These are phyloP conservation scores for Acrodontium crateriforme DNA, from an alignment of 2,329 filamentous ascomycete genomes.

Conservation along the genomic window DNA sequence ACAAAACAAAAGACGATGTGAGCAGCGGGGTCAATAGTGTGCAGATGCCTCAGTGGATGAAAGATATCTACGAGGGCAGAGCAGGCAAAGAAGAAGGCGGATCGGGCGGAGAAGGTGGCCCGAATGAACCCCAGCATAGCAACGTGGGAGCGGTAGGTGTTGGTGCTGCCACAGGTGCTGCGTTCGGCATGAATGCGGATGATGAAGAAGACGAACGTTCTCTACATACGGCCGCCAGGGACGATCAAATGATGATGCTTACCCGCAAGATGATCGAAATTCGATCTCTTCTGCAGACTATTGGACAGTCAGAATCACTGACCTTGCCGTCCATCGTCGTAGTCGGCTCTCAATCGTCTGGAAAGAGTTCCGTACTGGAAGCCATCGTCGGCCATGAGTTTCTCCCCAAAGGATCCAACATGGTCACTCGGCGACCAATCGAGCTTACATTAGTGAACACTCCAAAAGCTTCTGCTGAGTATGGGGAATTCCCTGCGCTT, in stretches of 20 bases:
- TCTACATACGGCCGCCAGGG: constrained; percentile 55
- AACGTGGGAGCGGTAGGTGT: constrained; percentile 40
- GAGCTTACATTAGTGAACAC: constrained; percentile 95
- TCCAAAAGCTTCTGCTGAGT: constrained; percentile 71
- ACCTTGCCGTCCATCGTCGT: constrained; percentile 96
- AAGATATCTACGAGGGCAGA: constrained; percentile 40
- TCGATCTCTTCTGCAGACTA: constrained; percentile 73
- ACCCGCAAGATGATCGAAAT: constrained; percentile 99
- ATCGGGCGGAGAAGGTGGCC: constrained; percentile 18
- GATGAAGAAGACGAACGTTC: constrained; percentile 48
- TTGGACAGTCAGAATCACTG: constrained; percentile 80
- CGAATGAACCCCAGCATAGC: constrained; percentile 26
- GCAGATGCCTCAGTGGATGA: constrained; percentile 61
- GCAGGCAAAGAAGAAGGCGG: constrained; percentile 17
- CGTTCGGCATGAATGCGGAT: constrained; percentile 63
- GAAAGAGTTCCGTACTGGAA: constrained; percentile 93
- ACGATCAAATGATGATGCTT: constrained; percentile 98
- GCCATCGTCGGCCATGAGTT: constrained; percentile 97
- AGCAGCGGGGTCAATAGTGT: constrained; percentile 13
- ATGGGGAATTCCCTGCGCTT: constrained; percentile 89
- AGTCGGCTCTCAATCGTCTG: constrained; percentile 94
- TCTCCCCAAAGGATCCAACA: constrained; percentile 92
- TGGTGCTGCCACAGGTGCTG: constrained; percentile 57
- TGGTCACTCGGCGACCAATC: constrained; percentile 93
- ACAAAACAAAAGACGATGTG: constrained; percentile 58